Conservation (phyloP, 352 stramenopile species). For the Globisporangium lucens region DNA sequence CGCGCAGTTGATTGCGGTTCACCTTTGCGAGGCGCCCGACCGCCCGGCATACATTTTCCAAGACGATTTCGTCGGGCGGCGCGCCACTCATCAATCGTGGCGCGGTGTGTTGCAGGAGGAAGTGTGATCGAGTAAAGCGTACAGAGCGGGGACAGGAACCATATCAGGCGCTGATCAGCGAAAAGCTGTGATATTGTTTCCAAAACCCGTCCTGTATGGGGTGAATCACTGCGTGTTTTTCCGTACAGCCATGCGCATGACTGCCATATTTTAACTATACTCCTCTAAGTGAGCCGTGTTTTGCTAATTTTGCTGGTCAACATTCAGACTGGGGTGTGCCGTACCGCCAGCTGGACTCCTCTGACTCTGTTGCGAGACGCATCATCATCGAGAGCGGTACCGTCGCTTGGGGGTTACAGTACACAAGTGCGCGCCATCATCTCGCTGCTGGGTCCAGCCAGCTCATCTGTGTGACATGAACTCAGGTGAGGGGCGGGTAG, state of each 20-base stretch:
- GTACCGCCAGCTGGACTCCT: not conserved
- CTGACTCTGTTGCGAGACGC: not conserved
- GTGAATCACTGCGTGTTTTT: too few species aligned
- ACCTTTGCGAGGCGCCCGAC: not conserved
- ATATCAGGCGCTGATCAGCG: constrained; percentile 8
- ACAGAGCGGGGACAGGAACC: not conserved
- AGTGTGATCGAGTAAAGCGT: not conserved
- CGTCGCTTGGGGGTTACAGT: too few species aligned
- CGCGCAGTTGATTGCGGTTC: constrained; percentile 5
- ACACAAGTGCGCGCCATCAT: not conserved
- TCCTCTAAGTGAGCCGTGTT: not conserved
- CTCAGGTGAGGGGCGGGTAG: not conserved
- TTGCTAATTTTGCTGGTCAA: not conserved
- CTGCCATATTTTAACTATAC: too few species aligned
- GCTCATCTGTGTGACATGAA: not conserved
- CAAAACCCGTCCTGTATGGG: not conserved
- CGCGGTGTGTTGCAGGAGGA: not conserved
- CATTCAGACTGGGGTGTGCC: not conserved
- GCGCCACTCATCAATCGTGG: constrained; percentile 6
- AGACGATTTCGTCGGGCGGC: not conserved
- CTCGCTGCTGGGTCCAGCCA: not conserved
- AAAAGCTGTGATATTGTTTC: not conserved
- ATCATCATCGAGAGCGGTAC: not conserved
- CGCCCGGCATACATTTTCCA: not conserved
- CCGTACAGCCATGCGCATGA: too few species aligned